Evolutionary conservation across 108 stramenopile species (phyloP).

Genomic region (Aurantiochytrium sp.): DNA sequence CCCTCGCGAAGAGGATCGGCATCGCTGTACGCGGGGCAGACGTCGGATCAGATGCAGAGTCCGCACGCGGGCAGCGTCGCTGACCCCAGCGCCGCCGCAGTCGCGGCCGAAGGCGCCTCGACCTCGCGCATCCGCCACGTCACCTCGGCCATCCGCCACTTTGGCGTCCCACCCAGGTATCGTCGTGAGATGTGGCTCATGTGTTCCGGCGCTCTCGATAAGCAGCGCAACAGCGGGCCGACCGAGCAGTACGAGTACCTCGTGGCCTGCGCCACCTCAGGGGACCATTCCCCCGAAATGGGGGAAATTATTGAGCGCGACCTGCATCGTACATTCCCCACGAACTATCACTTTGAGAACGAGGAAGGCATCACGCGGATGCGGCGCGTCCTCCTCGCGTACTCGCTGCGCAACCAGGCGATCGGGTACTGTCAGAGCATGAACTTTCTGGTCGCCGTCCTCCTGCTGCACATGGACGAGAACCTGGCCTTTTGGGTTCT

Average conservation of each 20-base stretch:
- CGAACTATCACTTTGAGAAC: slow-evolving; percentile 24
- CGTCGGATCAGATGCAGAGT: too few species aligned
- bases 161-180: not conserved
- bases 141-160: not conserved
- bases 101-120: not conserved
- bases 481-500: slow-evolving; percentile 50
- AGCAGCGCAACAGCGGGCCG: not conserved
- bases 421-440: slow-evolving; percentile 49
- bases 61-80: too few species aligned
- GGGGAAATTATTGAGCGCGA: slow-evolving; percentile 31
- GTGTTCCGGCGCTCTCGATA: slow-evolving; percentile 15
- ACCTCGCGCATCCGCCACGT: not conserved
- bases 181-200: not conserved
- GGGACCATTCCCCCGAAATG: not conserved
- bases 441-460: slow-evolving; percentile 46
- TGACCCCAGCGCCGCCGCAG: too few species aligned
- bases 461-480: slow-evolving; percentile 40
- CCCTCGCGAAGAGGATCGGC: too few species aligned
- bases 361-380: slow-evolving; percentile 33
- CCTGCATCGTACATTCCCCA: slow-evolving; percentile 34
- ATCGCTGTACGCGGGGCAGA: too few species aligned
- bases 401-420: slow-evolving; percentile 35
- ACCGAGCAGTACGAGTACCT: slow-evolving; percentile 18
- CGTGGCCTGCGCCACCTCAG: not conserved
- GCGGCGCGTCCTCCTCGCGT: slow-evolving; percentile 41